Percentiles rank a stretch among this genome's conserved stretches.
Conservation (phyloP, 768 basidiomycete species). For the Rhodotorula toruloides region DNA sequence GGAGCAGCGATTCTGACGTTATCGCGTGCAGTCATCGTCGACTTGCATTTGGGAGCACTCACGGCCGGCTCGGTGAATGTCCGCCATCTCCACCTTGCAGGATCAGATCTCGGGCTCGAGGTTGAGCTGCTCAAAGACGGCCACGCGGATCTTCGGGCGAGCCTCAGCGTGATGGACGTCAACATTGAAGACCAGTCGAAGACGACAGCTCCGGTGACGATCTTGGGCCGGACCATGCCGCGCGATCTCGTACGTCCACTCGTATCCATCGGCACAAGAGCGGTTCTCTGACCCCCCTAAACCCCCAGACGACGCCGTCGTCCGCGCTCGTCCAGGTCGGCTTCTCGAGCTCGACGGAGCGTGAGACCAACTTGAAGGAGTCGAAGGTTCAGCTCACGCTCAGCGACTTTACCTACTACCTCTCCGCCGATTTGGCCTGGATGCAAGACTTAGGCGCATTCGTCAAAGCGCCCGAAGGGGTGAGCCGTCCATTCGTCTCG, state of each 20-base stretch:
- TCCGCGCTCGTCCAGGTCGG: slow-evolving; percentile 55
- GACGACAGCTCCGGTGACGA: slow-evolving; percentile 31
- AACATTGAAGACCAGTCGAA: slow-evolving; percentile 43
- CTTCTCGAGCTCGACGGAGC: slow-evolving; percentile 14
- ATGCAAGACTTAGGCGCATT: slow-evolving; percentile 60
- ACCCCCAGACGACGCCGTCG: slow-evolving; percentile 42
- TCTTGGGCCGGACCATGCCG: slow-evolving; percentile 58
- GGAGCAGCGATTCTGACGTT: slow-evolving; percentile 43
- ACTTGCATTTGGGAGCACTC: slow-evolving; percentile 39
- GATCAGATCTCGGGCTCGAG: slow-evolving; percentile 60
- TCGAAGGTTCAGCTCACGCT: slow-evolving; percentile 18
- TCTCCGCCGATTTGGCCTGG: slow-evolving; percentile 60
- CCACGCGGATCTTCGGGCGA: slow-evolving; percentile 61
- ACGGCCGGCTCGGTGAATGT: neutral
- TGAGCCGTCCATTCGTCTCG: slow-evolving; percentile 44
- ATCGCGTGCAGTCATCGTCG: slow-evolving; percentile 54
- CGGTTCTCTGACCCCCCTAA: neutral
- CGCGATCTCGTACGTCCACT: slow-evolving; percentile 57
- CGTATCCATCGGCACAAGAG: no score
- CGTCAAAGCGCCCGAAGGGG: slow-evolving; percentile 78
- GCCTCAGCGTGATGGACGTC: slow-evolving; percentile 56
- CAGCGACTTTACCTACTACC: slow-evolving; percentile 15
- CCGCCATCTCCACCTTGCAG: slow-evolving; percentile 54
- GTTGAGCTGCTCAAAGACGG: slow-evolving; percentile 67
- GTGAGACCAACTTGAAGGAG: slow-evolving; percentile 25